Conservation (phyloP, 352 stramenopile species). For the Phytophthora cactorum region DNA sequence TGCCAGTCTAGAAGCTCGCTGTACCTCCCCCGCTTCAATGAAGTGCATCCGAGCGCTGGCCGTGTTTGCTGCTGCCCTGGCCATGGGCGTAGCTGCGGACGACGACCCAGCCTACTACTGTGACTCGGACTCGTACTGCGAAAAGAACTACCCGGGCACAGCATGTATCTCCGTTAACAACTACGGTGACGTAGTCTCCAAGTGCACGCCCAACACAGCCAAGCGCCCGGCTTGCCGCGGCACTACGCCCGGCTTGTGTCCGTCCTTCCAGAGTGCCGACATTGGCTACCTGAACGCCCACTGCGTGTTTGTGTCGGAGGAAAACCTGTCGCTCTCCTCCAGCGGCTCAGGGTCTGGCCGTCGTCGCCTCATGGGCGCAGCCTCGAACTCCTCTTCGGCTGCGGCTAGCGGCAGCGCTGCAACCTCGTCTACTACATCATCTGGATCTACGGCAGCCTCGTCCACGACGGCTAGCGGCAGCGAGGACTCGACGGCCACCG, state of each 20-base stretch:
- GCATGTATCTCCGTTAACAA: conserved; percentile 83
- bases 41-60: conserved; percentile 46
- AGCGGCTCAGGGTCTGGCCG: conserved; percentile 26
- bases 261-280: conserved; percentile 78
- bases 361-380: conserved; percentile 29
- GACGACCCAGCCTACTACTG: conserved; percentile 59
- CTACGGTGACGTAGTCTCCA: conserved; percentile 72
- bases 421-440: conserved; percentile 12
- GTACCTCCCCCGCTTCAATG: conserved; percentile 32
- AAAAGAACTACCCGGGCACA: conserved; percentile 65
- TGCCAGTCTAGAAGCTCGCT: conserved; percentile 14
- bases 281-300: conserved; percentile 82
- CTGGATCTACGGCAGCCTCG: not conserved
- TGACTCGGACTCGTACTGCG: conserved; percentile 75
- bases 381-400: conserved; percentile 18
- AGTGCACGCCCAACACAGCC: conserved; percentile 86
- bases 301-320: conserved; percentile 82
- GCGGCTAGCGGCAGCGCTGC: conserved; percentile 17
- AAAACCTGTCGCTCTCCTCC: conserved; percentile 36
- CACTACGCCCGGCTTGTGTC: conserved; percentile 71
- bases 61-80: conserved; percentile 40
- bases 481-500: conserved; percentile 28
- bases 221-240: conserved; percentile 77
- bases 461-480: conserved; percentile 16
- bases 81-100: conserved; percentile 33